Base-by-base conservation (phyloP, 495 filamentous ascomycete species). In the Podospora didyma region DNA sequence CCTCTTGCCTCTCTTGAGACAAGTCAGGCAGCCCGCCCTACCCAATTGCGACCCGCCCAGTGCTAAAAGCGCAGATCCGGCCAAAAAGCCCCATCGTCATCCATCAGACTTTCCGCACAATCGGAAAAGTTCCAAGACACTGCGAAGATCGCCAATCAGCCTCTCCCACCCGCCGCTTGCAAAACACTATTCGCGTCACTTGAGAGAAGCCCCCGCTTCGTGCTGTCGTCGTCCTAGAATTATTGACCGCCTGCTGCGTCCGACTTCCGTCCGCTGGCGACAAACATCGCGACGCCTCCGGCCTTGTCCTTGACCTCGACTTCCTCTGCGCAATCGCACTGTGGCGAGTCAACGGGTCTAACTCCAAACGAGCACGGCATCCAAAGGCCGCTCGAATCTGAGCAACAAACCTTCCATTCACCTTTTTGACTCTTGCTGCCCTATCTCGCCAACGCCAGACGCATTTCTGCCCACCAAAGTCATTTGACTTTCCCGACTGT, bases 161-260 rank as follows among this genome's bases (percentile, higher is more conserved):
- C 51, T 54, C 41, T 14, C 31, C 46, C 23, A 54, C 44, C 57
- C n/a, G 12, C 34, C 44, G 12, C 55, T 47, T 26, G 42, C 17
- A 35, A 58, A 58, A 53, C 42, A 49, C 48, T 58, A 53, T 58
- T 51, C 23, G 49, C 49, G 49, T 58, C 56, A 53, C 22, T 49
- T 46, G 35, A 57, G n/a, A 46, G 19, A 28, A 51, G 31, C 22
- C 49, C 28, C 23, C 49, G 24, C 34, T 35, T 22, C 37, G 21
- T 35, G 34, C 19, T 44, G 22, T 45, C 21, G 24, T 41, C 26
- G 26, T 41, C 49, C 31, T 24, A 28, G 5, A 42, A 16, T 10
- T 4, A 42, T 42, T 42, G 7, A 17, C 39, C 20, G 20, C 42
- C 28, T 28, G 39, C 31, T 24, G 53, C 41, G 35, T 17, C 16